These are phyloP conservation scores for Fusarium pseudograminearum DNA, from an alignment of 2,329 filamentous ascomycete genomes.

Conservation along the genomic window DNA sequence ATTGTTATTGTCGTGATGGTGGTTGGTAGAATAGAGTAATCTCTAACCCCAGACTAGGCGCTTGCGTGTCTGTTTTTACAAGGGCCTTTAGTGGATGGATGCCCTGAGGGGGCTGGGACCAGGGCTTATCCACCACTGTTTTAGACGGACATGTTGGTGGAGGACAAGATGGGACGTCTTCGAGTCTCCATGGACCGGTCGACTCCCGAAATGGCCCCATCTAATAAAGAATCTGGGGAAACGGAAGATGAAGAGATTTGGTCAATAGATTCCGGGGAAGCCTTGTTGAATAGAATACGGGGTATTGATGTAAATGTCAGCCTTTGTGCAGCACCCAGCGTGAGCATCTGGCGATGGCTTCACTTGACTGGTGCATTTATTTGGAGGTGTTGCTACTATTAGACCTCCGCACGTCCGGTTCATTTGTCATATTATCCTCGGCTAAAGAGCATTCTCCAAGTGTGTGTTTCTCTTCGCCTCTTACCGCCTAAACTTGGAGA, in stretches of 20 bases:
- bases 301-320: not conserved
- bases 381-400: constrained; percentile 3
- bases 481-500: constrained; percentile 30
- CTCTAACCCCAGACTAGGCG: constrained; percentile 33
- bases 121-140: constrained; percentile 10
- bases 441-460: constrained; percentile 38
- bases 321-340: not conserved
- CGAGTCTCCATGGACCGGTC: constrained; percentile 25
- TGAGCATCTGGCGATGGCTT: constrained; percentile 12
- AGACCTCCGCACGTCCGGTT: constrained; percentile 36
- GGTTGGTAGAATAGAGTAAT: constrained; percentile 20
- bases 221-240: constrained; percentile 21
- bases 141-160: not conserved
- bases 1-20: constrained; percentile 18
- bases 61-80: constrained; percentile 4
- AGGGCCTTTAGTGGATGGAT: constrained; percentile 19
- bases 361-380: not conserved
- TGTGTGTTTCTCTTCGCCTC: constrained; percentile 14
- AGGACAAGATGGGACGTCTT: constrained; percentile 15
- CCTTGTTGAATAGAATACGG: constrained; percentile 21
- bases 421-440: constrained; percentile 24
- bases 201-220: constrained; percentile 31
- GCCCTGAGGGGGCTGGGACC: not conserved
- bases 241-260: constrained; percentile 25
- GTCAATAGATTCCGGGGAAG: constrained; percentile 38